Evolutionary conservation across 768 basidiomycete species (phyloP).

Genomic region (Boletus subparvulus): DNA sequence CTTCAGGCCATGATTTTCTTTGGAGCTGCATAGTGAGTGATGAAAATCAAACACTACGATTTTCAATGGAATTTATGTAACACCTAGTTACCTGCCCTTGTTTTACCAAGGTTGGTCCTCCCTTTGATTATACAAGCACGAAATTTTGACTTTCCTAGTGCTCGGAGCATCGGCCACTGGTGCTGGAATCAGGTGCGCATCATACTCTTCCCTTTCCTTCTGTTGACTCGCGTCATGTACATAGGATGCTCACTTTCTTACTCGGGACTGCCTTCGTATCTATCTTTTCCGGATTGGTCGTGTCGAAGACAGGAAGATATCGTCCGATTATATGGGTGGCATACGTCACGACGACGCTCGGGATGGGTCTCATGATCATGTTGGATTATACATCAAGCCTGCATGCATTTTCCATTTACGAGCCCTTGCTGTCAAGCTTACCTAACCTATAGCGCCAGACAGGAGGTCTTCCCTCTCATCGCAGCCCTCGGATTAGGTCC

Average conservation of each 20-base stretch:
- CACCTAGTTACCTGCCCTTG: slow-evolving; percentile 58
- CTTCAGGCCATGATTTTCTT: slow-evolving; percentile 69
- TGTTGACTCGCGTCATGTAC: background rate
- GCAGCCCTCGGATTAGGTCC: slow-evolving; percentile 65
- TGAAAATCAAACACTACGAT: background rate
- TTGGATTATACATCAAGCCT: slow-evolving; percentile 53
- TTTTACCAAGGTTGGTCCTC: slow-evolving; percentile 56
- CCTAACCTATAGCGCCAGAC: slow-evolving; percentile 43
- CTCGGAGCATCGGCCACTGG: slow-evolving; percentile 72
- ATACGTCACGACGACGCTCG: slow-evolving; percentile 57
- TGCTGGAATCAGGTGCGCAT: slow-evolving; percentile 59
- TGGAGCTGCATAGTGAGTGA: slow-evolving; percentile 33
- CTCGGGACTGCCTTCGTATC: slow-evolving; percentile 57
- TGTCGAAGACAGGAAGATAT: slow-evolving; percentile 59
- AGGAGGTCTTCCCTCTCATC: slow-evolving; percentile 64
- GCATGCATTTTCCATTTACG: slow-evolving; percentile 1
- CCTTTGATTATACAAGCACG: background rate
- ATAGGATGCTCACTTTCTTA: slow-evolving; percentile 74
- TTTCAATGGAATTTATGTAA: background rate
- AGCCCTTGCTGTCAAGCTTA: slow-evolving; percentile 2
- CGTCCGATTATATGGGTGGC: slow-evolving; percentile 63
- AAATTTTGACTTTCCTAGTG: slow-evolving; percentile 32
- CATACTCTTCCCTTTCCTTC: background rate
- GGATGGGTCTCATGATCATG: slow-evolving; percentile 74
- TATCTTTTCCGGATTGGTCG: slow-evolving; percentile 53